Conservation (phyloP, 192 early-diverging fungal genomes). For the Coemansia sp. region DNA sequence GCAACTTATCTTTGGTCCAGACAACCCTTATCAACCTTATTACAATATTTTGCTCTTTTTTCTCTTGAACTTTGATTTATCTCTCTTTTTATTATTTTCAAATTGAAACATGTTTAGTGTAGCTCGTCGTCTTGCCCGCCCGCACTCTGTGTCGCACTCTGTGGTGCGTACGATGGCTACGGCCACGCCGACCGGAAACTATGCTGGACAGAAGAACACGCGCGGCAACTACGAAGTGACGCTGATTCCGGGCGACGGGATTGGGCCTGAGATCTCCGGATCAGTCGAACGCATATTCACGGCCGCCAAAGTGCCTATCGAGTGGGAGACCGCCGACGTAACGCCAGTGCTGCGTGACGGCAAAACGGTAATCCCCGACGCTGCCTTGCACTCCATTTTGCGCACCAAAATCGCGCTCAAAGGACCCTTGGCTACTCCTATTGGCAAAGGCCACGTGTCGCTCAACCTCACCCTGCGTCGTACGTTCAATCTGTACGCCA, state of each 20-base stretch:
- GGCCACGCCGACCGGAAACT: conserved; percentile 48
- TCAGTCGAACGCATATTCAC: conserved; percentile 90
- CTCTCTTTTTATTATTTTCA: neutral
- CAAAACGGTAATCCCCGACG: conserved; percentile 90
- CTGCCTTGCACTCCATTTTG: conserved; percentile 85
- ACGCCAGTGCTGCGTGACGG: conserved; percentile 91
- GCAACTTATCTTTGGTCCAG: neutral
- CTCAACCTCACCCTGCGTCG: conserved; percentile 84
- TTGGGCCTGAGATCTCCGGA: conserved; percentile 95
- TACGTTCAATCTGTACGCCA: conserved; percentile 97
- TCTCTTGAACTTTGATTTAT: neutral
- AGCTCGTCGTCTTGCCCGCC: conserved; percentile 27
- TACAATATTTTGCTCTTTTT: neutral
- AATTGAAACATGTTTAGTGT: conserved; percentile 35
- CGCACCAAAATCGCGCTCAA: conserved; percentile 97
- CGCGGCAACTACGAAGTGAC: conserved; percentile 86
- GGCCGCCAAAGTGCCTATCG: conserved; percentile 90
- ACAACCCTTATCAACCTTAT: neutral
- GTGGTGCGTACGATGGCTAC: conserved; percentile 31
- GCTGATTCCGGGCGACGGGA: conserved; percentile 97
- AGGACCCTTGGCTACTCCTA: conserved; percentile 94
- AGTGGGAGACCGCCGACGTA: conserved; percentile 95
- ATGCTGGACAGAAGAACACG: conserved; percentile 45
- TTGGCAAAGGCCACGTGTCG: conserved; percentile 99
- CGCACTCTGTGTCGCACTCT: neutral